Conservation (phyloP, 2,329 filamentous ascomycete genomes). For the Aspergillus awamori region DNA sequence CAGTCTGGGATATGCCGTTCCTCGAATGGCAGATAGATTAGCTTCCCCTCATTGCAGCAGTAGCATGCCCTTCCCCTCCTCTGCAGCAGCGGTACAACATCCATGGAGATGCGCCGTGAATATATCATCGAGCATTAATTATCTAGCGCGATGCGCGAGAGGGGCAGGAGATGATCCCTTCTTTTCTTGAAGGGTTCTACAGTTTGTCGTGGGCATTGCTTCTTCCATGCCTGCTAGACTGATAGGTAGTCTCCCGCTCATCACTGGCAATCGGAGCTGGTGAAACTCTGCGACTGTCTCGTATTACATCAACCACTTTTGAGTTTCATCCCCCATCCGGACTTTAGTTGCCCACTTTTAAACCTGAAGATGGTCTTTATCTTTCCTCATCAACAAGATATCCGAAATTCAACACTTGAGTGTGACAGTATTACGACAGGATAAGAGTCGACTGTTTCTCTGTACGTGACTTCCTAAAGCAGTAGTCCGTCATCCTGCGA, state of each 20-base stretch:
- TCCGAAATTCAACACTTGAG: background rate
- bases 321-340: background rate
- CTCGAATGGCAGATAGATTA: constrained; percentile 7
- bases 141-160: background rate
- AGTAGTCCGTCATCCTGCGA: background rate
- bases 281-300: background rate
- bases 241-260: background rate
- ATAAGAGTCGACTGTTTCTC: background rate
- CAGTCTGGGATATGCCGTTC: background rate
- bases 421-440: background rate
- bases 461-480: background rate
- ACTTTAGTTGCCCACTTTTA: background rate
- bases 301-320: constrained; percentile 7
- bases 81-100: constrained; percentile 3
- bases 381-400: background rate
- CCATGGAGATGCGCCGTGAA: background rate
- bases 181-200: background rate
- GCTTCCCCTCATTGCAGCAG: background rate
- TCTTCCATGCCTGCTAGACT: background rate
- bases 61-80: constrained; percentile 8
- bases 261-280: background rate
- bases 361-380: background rate
- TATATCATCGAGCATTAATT: background rate
- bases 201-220: background rate
- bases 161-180: constrained; percentile 6